A percentile compares a stretch with the other conserved stretches of the same genome.
These are phyloP conservation scores for Falciphora oryzae DNA, from an alignment of 2,329 filamentous ascomycete genomes.

Conservation along the genomic window DNA sequence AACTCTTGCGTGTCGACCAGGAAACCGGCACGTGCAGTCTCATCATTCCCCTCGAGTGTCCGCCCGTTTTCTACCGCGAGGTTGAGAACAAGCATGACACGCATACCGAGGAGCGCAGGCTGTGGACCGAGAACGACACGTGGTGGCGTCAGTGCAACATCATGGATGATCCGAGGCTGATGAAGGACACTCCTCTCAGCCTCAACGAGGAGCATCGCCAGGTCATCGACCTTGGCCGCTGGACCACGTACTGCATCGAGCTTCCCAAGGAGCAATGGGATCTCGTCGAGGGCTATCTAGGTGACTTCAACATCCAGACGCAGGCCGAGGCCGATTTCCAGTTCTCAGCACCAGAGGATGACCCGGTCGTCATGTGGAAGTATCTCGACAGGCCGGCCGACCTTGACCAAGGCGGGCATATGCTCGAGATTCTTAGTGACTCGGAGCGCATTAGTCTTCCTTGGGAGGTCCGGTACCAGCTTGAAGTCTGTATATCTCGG, in stretches of 20 bases:
- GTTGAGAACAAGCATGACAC: constrained; percentile 25
- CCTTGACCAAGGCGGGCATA: neutral
- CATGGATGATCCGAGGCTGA: constrained; percentile 26
- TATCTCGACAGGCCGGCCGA: constrained; percentile 10
- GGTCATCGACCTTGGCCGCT: constrained; percentile 48
- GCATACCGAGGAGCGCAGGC: constrained; percentile 23
- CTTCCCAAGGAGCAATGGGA: constrained; percentile 32
- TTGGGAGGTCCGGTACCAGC: constrained; percentile 77
- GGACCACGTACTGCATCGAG: constrained; percentile 48
- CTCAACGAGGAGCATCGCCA: constrained; percentile 29
- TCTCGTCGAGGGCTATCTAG: constrained; percentile 47
- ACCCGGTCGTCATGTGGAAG: constrained; percentile 10
- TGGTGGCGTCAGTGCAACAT: constrained; percentile 48
- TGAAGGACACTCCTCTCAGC: constrained; percentile 30
- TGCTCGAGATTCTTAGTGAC: neutral
- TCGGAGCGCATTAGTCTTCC: constrained; percentile 21
- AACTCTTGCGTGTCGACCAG: constrained; percentile 32
- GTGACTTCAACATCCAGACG: constrained; percentile 64
- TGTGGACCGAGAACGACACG: constrained; percentile 35
- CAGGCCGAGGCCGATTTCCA: constrained; percentile 9
- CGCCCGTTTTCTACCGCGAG: constrained; percentile 43
- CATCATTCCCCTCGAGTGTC: constrained; percentile 41
- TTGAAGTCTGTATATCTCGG: constrained; percentile 88
- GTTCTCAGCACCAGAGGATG: constrained; percentile 10
- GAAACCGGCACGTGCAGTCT: constrained; percentile 30